Conservation (phyloP, 768 basidiomycete species). For the Ramaria rubella region DNA sequence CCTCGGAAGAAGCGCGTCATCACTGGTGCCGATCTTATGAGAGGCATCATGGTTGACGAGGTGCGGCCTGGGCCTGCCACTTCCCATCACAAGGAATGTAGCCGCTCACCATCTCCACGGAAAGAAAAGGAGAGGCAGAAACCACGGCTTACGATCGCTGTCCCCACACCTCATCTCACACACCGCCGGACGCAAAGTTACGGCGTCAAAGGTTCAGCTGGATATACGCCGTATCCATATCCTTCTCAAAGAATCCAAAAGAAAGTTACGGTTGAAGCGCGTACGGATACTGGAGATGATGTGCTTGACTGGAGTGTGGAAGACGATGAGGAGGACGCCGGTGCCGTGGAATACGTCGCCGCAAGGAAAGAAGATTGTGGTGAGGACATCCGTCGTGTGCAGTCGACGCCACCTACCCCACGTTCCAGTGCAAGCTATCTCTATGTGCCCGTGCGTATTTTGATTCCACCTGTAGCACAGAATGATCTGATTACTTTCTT, state of each 20-base stretch:
- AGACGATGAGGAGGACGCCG: background rate
- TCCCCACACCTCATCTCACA: background rate
- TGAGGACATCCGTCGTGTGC: background rate
- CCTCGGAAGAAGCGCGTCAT: background rate
- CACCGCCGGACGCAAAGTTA: background rate
- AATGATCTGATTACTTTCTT: too few species aligned
- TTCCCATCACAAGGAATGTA: background rate
- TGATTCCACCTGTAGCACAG: too few species aligned
- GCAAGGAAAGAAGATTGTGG: background rate
- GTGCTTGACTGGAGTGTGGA: background rate
- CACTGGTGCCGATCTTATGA: slow-evolving; percentile 8
- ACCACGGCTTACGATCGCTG: slow-evolving; percentile 6
- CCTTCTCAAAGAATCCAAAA: background rate
- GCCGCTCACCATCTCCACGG: background rate
- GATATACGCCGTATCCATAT: background rate
- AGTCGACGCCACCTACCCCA: slow-evolving; percentile 9
- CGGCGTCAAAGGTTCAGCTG: background rate
- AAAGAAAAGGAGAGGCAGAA: background rate
- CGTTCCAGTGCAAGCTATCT: background rate
- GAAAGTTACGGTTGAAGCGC: background rate
- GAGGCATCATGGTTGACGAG: background rate
- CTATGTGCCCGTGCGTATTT: slow-evolving; percentile 3
- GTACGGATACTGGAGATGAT: background rate
- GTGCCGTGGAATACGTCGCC: background rate
- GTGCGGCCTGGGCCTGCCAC: background rate